These are phyloP conservation scores for Malus hybrid DNA, from an alignment of 331 rosid genomes.

Conservation along the genomic window DNA sequence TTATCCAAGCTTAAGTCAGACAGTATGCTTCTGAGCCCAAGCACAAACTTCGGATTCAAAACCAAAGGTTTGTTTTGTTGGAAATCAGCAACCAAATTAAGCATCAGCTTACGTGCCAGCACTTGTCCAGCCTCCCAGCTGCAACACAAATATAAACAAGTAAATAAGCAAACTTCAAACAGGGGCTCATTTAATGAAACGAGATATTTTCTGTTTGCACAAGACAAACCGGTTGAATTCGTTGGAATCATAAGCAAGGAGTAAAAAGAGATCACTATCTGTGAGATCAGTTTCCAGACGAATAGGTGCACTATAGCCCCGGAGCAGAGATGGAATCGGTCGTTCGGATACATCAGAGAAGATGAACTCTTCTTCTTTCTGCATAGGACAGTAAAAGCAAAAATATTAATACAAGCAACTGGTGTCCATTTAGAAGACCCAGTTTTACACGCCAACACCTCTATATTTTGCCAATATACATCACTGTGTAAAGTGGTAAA, in stretches of 20 bases:
- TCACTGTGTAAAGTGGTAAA: background rate
- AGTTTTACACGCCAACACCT: background rate
- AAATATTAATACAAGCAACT: constrained; percentile 1
- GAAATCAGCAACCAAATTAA: constrained; percentile 64
- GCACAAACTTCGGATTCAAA: constrained; percentile 63
- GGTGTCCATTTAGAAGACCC: background rate
- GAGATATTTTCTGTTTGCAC: constrained; percentile 8
- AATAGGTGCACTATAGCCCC: constrained; percentile 93
- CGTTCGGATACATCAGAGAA: constrained; percentile 66
- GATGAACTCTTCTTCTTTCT: constrained; percentile 92
- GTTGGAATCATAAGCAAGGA: constrained; percentile 88
- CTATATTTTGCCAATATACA: background rate
- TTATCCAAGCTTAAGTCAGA: constrained; percentile 74
- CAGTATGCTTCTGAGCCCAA: constrained; percentile 63
- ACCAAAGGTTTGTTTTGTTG: constrained; percentile 83
- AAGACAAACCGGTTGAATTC: constrained; percentile 88
- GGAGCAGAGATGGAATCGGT: constrained; percentile 85
- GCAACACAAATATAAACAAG: constrained; percentile 21
- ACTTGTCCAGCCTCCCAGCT: constrained; percentile 99
- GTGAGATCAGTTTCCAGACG: constrained; percentile 86
- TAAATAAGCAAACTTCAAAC: constrained; percentile 3
- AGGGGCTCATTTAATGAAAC: constrained; percentile 1
- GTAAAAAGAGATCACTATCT: constrained; percentile 72
- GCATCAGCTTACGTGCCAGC: constrained; percentile 86
- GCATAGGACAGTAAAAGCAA: constrained; percentile 13